Base-by-base conservation (phyloP, 2,329 filamentous ascomycete genomes). In the Neoarthrinium moseri region DNA sequence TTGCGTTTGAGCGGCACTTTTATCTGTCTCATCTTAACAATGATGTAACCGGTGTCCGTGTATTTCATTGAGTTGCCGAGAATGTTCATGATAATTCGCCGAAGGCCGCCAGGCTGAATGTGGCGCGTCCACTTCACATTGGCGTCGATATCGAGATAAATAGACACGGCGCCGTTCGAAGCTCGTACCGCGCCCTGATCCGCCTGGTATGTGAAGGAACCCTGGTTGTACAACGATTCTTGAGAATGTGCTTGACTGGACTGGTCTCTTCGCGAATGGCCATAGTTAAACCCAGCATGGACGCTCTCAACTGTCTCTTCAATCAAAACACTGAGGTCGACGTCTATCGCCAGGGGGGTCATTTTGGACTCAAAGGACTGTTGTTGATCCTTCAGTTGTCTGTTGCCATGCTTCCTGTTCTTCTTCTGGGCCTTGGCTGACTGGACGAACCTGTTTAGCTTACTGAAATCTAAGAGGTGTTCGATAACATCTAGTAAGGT, bases 11-110 rank as follows among this genome's bases (percentile, higher is more conserved):
- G 29, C 15, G n/a, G 21, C 6, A 50, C 24, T 40, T 39, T 27
- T 26, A 51, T 52, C 22, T 50, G 51, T 47, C 35, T 55, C 18
- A 56, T 36, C 1, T 27, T 22, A 18, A 54, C 55, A 5, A 55
- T 55, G 38, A 71, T 61, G 0, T 56, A 52, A 2, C 68, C 69
- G 1, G 46, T 43, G 1, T 46, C 50, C 0, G 81, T 85, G 48
- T 82, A 84, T 54, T 85, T 85, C 50, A 85, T 69, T 0, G 81
- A 70, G 54, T 85, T 85, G 7, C 80, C 78, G 27, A 84, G 75
- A 0, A 85, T 50, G 34, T 85, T 85, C 78, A 84, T 81, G 20
- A 84, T 66, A 20, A 85, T 77, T 1, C 80, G 71, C 12, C 70
- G 62, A 8, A 71, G 51, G 0, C 70, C 70, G 1, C 81, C 81